Conservation (phyloP, 805 yeast genomes). For the Teunomyces stri region DNA sequence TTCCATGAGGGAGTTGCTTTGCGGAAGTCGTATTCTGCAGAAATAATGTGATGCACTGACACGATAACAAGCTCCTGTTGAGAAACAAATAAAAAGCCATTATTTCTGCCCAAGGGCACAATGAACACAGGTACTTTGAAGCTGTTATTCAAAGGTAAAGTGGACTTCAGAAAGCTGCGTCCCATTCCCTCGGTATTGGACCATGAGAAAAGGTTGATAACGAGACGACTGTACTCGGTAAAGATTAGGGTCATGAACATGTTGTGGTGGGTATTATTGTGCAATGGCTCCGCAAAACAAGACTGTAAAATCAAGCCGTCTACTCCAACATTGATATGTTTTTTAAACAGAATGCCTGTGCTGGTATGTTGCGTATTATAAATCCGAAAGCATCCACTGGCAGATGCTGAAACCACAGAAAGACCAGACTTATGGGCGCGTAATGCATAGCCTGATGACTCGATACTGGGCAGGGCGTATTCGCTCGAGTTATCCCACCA, state of each 20-base stretch:
- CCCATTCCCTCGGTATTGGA: constrained; percentile 31
- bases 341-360: constrained; percentile 36
- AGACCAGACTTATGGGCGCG: constrained; percentile 37
- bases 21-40: constrained; percentile 43
- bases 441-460: constrained; percentile 27
- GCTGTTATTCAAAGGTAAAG: constrained; percentile 37
- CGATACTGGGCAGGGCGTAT: constrained; percentile 12
- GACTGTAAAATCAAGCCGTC: constrained; percentile 42
- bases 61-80: constrained; percentile 33
- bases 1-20: constrained; percentile 15
- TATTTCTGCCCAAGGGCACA: constrained; percentile 35
- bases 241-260: constrained; percentile 35
- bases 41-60: constrained; percentile 43
- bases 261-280: constrained; percentile 22
- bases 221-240: constrained; percentile 36
- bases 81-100: constrained; percentile 39
- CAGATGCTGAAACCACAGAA: constrained; percentile 38
- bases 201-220: constrained; percentile 42
- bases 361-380: constrained; percentile 34
- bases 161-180: constrained; percentile 30
- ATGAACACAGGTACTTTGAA: constrained; percentile 44
- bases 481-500: constrained; percentile 42
- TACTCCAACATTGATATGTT: constrained; percentile 38
- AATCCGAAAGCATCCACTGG: constrained; percentile 35
- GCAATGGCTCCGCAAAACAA: constrained; percentile 40